A percentile compares a stretch with the other conserved stretches of the same genome.
Conservation (phyloP, 257 asterid genomes). For the Solanum lignicaule region DNA sequence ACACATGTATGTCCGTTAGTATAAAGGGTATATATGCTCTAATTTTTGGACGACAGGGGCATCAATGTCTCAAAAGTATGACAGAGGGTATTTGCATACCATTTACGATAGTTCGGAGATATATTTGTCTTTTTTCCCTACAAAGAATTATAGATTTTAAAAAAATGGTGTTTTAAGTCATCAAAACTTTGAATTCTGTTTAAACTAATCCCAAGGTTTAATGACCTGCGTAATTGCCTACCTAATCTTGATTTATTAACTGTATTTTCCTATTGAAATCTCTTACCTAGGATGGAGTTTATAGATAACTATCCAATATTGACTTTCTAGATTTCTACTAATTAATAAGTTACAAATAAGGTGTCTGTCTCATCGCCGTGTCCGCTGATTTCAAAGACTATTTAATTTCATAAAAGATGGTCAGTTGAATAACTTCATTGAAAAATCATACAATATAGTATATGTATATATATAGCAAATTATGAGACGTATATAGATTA, state of each 20-base stretch:
- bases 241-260: neutral
- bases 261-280: neutral
- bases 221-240: neutral
- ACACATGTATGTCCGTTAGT: too few species aligned
- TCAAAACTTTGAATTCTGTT: too few species aligned
- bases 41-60: too few species aligned
- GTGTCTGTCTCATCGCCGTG: neutral
- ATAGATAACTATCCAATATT: too few species aligned
- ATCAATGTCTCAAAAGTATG: too few species aligned
- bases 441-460: too few species aligned
- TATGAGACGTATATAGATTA: too few species aligned
- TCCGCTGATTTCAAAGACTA: neutral
- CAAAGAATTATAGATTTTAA: neutral
- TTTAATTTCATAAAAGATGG: neutral
- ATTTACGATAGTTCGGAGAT: too few species aligned
- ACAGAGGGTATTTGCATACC: too few species aligned
- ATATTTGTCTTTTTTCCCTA: neutral
- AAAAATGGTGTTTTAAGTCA: neutral
- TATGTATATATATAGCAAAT: too few species aligned
- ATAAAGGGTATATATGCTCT: too few species aligned
- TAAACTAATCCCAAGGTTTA: neutral
- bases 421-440: too few species aligned
- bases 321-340: neutral
- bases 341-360: neutral
- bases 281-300: neutral